Evolutionary conservation across 768 basidiomycete species (phyloP), one percentile per base, ranked within the genome.

Genomic region (Mycena haematopus): DNA sequence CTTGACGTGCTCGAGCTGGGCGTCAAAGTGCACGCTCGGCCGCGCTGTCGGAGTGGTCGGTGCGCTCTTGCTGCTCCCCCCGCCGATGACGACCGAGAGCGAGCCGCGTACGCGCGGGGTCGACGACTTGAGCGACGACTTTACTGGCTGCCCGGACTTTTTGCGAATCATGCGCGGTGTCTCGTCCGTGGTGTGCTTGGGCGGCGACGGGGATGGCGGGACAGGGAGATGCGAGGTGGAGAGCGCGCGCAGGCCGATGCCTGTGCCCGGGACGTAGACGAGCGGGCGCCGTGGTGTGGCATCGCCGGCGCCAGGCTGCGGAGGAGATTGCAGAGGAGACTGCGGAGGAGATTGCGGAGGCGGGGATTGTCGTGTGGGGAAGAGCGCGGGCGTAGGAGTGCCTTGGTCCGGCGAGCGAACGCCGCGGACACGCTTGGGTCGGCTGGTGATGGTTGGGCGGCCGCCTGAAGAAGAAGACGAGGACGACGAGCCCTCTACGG

Each of bases 91-190:
- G 53, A 90, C 81, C 2, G 84, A 79, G 15, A 90, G 74, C 51
- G 77, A 78, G 56, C 79, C 80, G 57, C 81, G 77, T 52, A 82
- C 74, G 56, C 82, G 73, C 53, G 88, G 82, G 59, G 83, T 80
- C 25, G 87, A 81, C 14, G 85, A 79, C 78, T 97, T 99, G 67
- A 98, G 83, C 2, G 95, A 94, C 3, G 94, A 88, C 75, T 94
- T 95, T 71, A 99, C 86, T 6, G 92, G 87, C 76, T 97, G 92
- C 38, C 96, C 96, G 15, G 93, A 93, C 77, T 97, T 98, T 76
- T 98, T 98, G 63, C 95, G 87, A 35, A 93, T 79, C 55, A 91
- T 78, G 54, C 80, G 77, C 21, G 83, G 72, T 62, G 78, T 74
- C 46, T 72, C 71, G 40, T 66, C 60, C 13, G 75, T 14, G 2